Evolutionary conservation across 1,284 basidiomycete species (phyloP), one percentile per base, ranked within the genome.

Genomic region (Athelia psychrophila): DNA sequence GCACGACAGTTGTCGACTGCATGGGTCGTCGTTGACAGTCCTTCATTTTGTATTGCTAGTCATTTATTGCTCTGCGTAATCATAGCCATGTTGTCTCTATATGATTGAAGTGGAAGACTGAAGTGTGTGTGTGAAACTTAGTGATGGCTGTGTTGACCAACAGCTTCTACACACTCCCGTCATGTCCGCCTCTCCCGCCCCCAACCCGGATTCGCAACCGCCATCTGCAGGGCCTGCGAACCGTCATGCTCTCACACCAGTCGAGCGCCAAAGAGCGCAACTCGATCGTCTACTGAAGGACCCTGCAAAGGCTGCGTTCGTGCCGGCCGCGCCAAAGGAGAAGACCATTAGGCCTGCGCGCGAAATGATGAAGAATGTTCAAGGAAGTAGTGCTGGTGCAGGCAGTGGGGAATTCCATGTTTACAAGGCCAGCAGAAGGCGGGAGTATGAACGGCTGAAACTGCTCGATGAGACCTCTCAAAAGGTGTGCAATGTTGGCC

Each of bases 341-440:
- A 93, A 92, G 71, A 79, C 77, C 0, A 77, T 96, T 33, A 77
- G 92, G 24, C 75, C 93, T 1, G 77, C 93, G 5, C 78, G 90
- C 48, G 95, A 98, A 69, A 96, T 96, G 89, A 96, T 99, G 89
- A 98, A 97, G 80, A 98, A 96, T 60, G 94, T 98, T 2, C 92
- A 95, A 67, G 95, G 95, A 1, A 94, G 91, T 9, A 92, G 89
- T 69, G 92, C 93, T 2, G 95, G 91, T 51, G 93, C 95, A 16
- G 95, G 95, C 46, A 94, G 90, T 57, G 94, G 94, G 47, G 95
- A 97, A 70, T 97, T 97, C 62, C 97, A 99, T 66, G 97, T 99
- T 3, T 99, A 99, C 77, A 99, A 99, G 69, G 95, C 97, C 44
- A 86, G 88, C 57, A 76, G 97, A 56, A 79, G 96, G 64, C 79